phyloP scores from a whole-genome alignment of 495 filamentous ascomycete species.

The Penicillium soppii region DNA sequence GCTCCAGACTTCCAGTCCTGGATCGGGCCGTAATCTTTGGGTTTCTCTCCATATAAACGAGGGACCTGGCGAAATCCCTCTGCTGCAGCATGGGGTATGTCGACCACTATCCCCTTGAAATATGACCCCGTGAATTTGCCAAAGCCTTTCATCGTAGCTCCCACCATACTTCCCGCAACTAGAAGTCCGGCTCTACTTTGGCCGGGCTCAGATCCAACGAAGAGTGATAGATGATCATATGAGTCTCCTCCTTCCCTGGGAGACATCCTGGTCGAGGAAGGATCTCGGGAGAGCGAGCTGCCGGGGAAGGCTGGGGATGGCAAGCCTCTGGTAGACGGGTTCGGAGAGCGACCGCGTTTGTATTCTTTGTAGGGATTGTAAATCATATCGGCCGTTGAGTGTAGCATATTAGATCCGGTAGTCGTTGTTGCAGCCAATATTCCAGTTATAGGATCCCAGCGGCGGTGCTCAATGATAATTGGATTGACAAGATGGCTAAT shows the following conservation, averaged over 20 bases:
- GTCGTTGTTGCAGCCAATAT: slow-evolving; percentile 34
- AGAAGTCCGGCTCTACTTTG: slow-evolving; percentile 1
- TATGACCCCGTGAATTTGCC: slow-evolving; percentile 30
- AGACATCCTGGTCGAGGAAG: not conserved
- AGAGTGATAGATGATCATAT: not conserved
- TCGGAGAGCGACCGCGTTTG: slow-evolving; percentile 14
- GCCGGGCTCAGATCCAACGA: slow-evolving; percentile 15
- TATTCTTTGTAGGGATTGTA: slow-evolving; percentile 31
- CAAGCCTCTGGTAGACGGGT: slow-evolving; percentile 8
- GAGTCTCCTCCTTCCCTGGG: not conserved
- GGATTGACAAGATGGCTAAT: slow-evolving; percentile 27
- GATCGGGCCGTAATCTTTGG: slow-evolving; percentile 34
- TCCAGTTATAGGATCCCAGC: slow-evolving; percentile 44
- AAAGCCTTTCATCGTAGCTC: slow-evolving; percentile 29
- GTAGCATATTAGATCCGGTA: slow-evolving; percentile 23
- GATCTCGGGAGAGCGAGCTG: not conserved
- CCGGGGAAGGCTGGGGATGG: not conserved
- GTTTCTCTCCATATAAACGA: slow-evolving; percentile 66
- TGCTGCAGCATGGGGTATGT: slow-evolving; percentile 69
- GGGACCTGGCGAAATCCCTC: slow-evolving; percentile 85
- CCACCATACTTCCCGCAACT: slow-evolving; percentile 23
- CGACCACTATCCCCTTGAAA: slow-evolving; percentile 47
- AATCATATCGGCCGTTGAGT: slow-evolving; percentile 29
- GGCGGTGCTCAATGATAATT: slow-evolving; percentile 33
- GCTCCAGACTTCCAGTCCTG: slow-evolving; percentile 37